phyloP scores from a whole-genome alignment of 129 eudicot genomes.

The Daucus carota region DH1_v3.0 NC_030388.2:27906001-27906500 shows the following conservation, averaged over 20 bases:
- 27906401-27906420: neutral
- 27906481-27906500: constrained; percentile 8
- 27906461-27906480: constrained; percentile 14
- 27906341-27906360: constrained; percentile 13
- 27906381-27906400: constrained; percentile 5
- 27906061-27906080: neutral
- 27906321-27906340: constrained; percentile 6
- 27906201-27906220: neutral
- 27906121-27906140: neutral
- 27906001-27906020: neutral
- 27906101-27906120: constrained; percentile 8
- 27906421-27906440: constrained; percentile 7
- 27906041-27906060: neutral
- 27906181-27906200: neutral
- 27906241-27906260: neutral
- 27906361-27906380: constrained; percentile 21
- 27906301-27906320: neutral
- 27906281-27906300: neutral
- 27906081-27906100: constrained; percentile 1
- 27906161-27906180: neutral
- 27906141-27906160: neutral
- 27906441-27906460: constrained; percentile 4
- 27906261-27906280: neutral
- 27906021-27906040: neutral
- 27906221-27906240: neutral